Evolutionary conservation across 2,329 filamentous ascomycete genomes (phyloP).

Genomic region (Aureobasidium lini): DNA sequence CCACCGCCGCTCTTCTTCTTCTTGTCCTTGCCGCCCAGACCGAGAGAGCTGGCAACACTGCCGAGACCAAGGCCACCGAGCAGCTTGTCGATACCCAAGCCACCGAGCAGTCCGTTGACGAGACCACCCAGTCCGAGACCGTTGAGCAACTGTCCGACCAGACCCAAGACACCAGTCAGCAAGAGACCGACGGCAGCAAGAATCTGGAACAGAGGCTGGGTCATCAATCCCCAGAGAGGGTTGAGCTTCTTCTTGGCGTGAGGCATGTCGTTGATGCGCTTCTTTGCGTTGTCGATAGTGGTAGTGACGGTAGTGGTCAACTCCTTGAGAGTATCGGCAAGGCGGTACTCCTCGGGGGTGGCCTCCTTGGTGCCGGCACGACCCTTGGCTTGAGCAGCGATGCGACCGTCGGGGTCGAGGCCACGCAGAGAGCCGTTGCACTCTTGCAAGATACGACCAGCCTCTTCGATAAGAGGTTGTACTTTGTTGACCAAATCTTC

Average conservation of each 20-base stretch:
- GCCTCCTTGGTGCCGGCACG: constrained; percentile 68
- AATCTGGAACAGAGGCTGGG: constrained; percentile 87
- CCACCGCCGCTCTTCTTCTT: constrained; percentile 32
- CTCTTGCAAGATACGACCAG: constrained; percentile 71
- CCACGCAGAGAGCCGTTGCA: constrained; percentile 81
- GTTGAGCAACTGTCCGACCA: constrained; percentile 73
- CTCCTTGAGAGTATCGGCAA: constrained; percentile 81
- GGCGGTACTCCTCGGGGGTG: constrained; percentile 72
- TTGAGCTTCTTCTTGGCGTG: constrained; percentile 93
- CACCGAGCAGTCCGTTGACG: constrained; percentile 70
- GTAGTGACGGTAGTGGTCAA: constrained; percentile 72
- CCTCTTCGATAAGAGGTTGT: constrained; percentile 83
- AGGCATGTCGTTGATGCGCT: constrained; percentile 83
- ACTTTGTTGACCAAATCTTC: constrained; percentile 81
- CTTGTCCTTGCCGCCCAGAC: constrained; percentile 49
- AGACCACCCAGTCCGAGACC: constrained; percentile 76
- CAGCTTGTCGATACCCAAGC: constrained; percentile 67
- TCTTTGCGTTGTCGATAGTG: constrained; percentile 81
- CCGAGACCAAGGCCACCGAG: constrained; percentile 64
- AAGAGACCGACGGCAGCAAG: constrained; percentile 80
- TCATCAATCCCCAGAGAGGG: constrained; percentile 75
- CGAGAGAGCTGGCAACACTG: constrained; percentile 41
- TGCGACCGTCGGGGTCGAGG: constrained; percentile 80
- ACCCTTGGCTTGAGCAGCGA: constrained; percentile 77
- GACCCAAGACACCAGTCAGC: constrained; percentile 71